Evolutionary conservation across 257 asterid species (phyloP), one percentile per base, ranked within the genome.

Genomic region (Leonotis leonurus): DNA sequence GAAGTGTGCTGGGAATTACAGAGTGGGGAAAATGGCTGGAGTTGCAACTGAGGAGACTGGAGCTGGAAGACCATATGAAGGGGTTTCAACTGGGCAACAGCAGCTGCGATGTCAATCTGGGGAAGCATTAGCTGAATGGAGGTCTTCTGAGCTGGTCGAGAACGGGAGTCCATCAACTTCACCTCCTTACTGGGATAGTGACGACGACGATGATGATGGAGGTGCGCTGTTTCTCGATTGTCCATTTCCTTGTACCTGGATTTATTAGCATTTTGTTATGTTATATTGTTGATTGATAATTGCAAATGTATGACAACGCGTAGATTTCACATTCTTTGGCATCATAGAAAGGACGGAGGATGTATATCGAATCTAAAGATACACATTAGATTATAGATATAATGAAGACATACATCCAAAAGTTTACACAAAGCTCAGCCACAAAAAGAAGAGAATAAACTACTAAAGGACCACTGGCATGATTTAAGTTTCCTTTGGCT

Each of bases 101-200:
- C 80, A 72, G 76, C 83, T 73, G 73, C 73, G 63, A 40, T 80
- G 81, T 67, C 90, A 79, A 69, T 61, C 94, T 3, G 77, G 87
- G 54, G 95, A 85, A 78, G 90, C 81, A 26, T 69, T 83, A 76
- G 88, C 85, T 0, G 96, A 88, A 74, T 85, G 86, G 89, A 78
- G 96, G 76, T 88, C 90, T 25, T 83, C 73, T 0, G 95, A 88
- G 72, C 92, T 85, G 81, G 82, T 85, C 68, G 95, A 88, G 64
- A 85, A 75, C 72, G 95, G 90, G 51, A 75, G 60, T 14, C 83
- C 96, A 0, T 88, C 96, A 12, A 88, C 92, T 30, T 85, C 90
- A 1, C 95, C 96, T 33, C 92, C 96, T 67, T 85, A 85, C 70
- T 88, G 96, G 96, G 96, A 88, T 70, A 83, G 81, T 49, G 89